phyloP scores from a whole-genome alignment of 2,329 filamentous ascomycete species.

The Alternaria arborescens region DNA sequence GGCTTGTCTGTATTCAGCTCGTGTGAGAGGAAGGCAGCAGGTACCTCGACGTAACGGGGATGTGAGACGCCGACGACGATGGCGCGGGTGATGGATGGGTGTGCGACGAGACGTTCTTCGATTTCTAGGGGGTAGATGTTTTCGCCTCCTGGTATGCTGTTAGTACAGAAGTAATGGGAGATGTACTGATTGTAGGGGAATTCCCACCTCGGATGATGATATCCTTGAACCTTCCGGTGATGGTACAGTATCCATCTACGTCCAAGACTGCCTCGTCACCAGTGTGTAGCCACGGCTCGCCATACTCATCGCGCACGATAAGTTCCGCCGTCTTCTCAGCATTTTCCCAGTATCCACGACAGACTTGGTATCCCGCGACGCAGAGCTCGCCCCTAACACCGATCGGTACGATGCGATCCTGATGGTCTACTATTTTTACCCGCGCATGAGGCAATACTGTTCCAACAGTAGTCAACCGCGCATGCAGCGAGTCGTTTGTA shows the following conservation, averaged over 20 bases:
- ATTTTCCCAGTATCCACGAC: slow-evolving; percentile 71
- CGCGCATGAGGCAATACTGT: slow-evolving; percentile 75
- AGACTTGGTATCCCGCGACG: slow-evolving; percentile 79
- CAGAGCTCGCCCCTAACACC: slow-evolving; percentile 77
- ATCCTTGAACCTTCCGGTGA: slow-evolving; percentile 80
- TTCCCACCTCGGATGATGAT: slow-evolving; percentile 74
- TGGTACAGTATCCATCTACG: slow-evolving; percentile 67
- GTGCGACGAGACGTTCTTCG: slow-evolving; percentile 73
- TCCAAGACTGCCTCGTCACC: slow-evolving; percentile 52
- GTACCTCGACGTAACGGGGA: slow-evolving; percentile 76
- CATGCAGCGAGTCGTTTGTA: slow-evolving; percentile 73
- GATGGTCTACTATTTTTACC: slow-evolving; percentile 78
- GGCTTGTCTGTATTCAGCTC: slow-evolving; percentile 36
- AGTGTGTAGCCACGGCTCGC: slow-evolving; percentile 52
- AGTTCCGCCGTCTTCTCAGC: slow-evolving; percentile 77
- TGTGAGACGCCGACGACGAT: slow-evolving; percentile 76
- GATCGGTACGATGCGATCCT: slow-evolving; percentile 71
- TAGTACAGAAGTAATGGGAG: neutral
- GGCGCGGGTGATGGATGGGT: slow-evolving; percentile 69
- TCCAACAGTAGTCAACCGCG: slow-evolving; percentile 75
- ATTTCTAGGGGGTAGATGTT: slow-evolving; percentile 73
- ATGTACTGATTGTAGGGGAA: neutral
- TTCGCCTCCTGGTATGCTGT: slow-evolving; percentile 40
- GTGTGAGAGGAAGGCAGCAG: slow-evolving; percentile 68
- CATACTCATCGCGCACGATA: slow-evolving; percentile 71